These are phyloP conservation scores for Mollisia scopiformis DNA, from an alignment of 2,329 filamentous ascomycete genomes.

Conservation along the genomic window DNA sequence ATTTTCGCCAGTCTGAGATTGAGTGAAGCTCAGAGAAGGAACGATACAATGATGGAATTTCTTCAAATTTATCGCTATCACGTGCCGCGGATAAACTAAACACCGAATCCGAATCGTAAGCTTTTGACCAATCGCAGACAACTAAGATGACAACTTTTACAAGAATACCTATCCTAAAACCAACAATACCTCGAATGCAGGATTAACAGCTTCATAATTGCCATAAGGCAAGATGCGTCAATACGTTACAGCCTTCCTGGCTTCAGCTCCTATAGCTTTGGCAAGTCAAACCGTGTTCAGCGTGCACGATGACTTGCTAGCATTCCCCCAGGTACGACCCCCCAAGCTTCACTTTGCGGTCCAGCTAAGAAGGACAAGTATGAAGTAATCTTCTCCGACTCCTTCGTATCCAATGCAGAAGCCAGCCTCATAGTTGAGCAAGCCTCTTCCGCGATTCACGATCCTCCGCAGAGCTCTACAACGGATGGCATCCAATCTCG, in stretches of 20 bases:
- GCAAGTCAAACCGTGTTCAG: conserved; percentile 65
- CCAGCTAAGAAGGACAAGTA: conserved; percentile 50
- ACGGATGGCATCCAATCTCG: conserved; percentile 30
- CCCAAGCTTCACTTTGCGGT: conserved; percentile 1
- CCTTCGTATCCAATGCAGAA: conserved; percentile 60
- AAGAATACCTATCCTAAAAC: background rate
- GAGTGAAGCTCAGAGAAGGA: too few relatives aligned
- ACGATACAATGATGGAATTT: background rate
- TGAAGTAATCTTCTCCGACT: conserved; percentile 64
- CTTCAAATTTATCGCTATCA: background rate
- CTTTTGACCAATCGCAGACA: background rate
- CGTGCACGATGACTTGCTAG: conserved; percentile 72
- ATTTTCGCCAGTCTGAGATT: too few relatives aligned
- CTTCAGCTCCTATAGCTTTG: conserved; percentile 40
- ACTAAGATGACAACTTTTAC: background rate
- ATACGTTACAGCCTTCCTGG: conserved; percentile 32
- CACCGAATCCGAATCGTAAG: background rate
- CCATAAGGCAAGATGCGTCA: conserved; percentile 38
- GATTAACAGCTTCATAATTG: conserved; percentile 15
- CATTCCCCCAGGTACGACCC: conserved; percentile 66
- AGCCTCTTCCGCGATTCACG: conserved; percentile 27
- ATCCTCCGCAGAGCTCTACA: conserved; percentile 24
- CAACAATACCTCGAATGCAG: background rate
- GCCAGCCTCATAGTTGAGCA: conserved; percentile 51
- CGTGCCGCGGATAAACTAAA: background rate